Evolutionary conservation across 2,329 filamentous ascomycete species (phyloP).

Genomic region (Tolypocladium sp.): DNA sequence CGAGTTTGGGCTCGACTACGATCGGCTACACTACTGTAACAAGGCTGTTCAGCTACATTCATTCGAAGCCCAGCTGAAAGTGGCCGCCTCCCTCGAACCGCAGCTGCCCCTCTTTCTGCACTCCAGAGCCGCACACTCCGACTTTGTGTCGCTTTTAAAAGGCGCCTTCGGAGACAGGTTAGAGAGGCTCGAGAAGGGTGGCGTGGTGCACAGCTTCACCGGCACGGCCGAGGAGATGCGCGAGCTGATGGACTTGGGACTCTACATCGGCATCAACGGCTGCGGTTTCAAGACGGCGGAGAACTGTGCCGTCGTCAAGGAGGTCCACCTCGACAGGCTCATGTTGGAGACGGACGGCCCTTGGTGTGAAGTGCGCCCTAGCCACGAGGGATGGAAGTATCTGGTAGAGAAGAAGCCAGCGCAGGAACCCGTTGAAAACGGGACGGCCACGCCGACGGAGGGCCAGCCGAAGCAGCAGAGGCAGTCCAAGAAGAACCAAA

Average conservation of each 20-base stretch:
- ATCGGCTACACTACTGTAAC: slow-evolving; percentile 74
- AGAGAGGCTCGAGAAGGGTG: slow-evolving; percentile 60
- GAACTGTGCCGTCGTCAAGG: slow-evolving; percentile 76
- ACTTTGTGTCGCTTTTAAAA: slow-evolving; percentile 69
- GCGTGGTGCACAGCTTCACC: slow-evolving; percentile 92
- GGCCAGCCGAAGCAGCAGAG: slow-evolving; percentile 14
- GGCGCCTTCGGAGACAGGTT: slow-evolving; percentile 47
- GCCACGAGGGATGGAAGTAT: slow-evolving; percentile 75
- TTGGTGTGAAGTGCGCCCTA: slow-evolving; percentile 91
- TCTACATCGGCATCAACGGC: slow-evolving; percentile 92
- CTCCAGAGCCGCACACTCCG: slow-evolving; percentile 74
- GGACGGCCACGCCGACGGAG: slow-evolving; percentile 6
- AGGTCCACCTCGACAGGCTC: slow-evolving; percentile 67
- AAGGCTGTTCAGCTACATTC: slow-evolving; percentile 74
- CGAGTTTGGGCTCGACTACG: slow-evolving; percentile 94
- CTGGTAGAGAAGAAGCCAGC: slow-evolving; percentile 33
- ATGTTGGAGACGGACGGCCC: slow-evolving; percentile 97
- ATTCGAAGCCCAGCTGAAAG: slow-evolving; percentile 72
- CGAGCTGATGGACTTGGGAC: slow-evolving; percentile 67
- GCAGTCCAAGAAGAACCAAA: slow-evolving; percentile 34
- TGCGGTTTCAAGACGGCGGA: slow-evolving; percentile 93
- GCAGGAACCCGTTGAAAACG: slow-evolving; percentile 15
- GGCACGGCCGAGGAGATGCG: slow-evolving; percentile 79
- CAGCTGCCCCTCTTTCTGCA: slow-evolving; percentile 88
- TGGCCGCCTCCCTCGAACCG: slow-evolving; percentile 60